Conservation (phyloP, 768 basidiomycete species). For the Tricholoma matsutake region DNA sequence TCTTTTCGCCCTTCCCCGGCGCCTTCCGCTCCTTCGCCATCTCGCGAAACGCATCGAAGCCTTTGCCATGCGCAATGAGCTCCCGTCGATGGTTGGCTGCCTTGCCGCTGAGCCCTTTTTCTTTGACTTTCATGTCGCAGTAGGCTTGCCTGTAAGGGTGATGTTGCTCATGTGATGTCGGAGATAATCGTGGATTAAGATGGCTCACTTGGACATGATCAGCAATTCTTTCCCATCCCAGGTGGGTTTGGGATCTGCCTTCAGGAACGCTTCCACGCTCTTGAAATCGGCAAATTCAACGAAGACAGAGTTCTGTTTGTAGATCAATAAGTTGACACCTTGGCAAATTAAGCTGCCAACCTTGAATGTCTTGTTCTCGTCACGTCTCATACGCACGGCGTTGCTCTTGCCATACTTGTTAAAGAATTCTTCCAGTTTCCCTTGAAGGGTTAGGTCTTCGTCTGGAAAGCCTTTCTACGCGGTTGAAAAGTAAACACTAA, state of each 20-base stretch:
- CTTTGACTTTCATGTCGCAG: conserved; percentile 94
- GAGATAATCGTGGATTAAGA: background rate
- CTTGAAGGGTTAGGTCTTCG: conserved; percentile 61
- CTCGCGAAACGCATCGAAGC: conserved; percentile 81
- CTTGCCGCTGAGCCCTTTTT: conserved; percentile 83
- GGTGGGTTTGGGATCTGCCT: conserved; percentile 74
- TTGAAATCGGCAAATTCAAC: conserved; percentile 78
- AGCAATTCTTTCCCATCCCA: conserved; percentile 76
- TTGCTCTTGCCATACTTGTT: conserved; percentile 71
- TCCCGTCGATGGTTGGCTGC: conserved; percentile 60
- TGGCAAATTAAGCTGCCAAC: conserved; percentile 32
- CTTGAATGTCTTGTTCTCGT: conserved; percentile 85
- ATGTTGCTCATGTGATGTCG: background rate
- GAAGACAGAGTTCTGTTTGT: conserved; percentile 81
- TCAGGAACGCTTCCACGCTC: conserved; percentile 71
- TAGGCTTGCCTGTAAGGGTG: conserved; percentile 62
- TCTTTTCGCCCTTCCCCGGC: conserved; percentile 21
- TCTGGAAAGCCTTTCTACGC: conserved; percentile 85
- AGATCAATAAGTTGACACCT: background rate
- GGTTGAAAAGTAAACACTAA: background rate
- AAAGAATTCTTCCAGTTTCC: conserved; percentile 78
- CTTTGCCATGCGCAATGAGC: conserved; percentile 44
- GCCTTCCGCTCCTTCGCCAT: conserved; percentile 38
- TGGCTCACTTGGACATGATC: conserved; percentile 81
- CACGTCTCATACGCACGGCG: conserved; percentile 86